A percentile compares a stretch with the other conserved stretches of the same genome.
Evolutionary conservation across 2,329 filamentous ascomycete genomes (phyloP).

Genomic region (Microcera coccophila): DNA sequence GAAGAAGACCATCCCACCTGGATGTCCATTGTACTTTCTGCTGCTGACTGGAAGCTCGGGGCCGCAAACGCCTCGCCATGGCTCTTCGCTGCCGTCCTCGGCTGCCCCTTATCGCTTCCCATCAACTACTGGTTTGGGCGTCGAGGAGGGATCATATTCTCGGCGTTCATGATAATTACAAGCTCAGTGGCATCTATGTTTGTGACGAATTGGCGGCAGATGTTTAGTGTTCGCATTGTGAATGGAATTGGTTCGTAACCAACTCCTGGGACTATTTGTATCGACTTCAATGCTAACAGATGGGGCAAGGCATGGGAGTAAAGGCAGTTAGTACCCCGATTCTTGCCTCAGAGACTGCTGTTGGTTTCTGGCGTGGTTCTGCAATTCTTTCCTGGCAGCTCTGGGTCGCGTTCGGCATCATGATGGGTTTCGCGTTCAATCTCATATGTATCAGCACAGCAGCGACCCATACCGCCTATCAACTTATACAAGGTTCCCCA

Average conservation of each 20-base stretch:
- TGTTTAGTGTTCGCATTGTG: conserved; percentile 35
- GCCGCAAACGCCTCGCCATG: conserved; percentile 39
- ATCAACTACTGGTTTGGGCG: conserved; percentile 41
- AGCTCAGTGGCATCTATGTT: conserved; percentile 38
- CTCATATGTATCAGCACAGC: conserved; percentile 12
- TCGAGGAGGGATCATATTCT: conserved; percentile 37
- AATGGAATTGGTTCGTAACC: conserved; percentile 36
- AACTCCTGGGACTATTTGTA: conserved; percentile 2
- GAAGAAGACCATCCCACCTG: no score
- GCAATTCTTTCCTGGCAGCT: conserved; percentile 47
- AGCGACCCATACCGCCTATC: conserved; percentile 11
- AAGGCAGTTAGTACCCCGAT: conserved; percentile 48
- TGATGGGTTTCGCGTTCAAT: conserved; percentile 22
- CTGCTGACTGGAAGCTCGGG: conserved; percentile 40
- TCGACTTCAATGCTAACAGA: background rate
- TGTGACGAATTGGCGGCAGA: conserved; percentile 29
- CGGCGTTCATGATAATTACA: conserved; percentile 37
- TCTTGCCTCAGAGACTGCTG: conserved; percentile 44
- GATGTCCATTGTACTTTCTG: no score
- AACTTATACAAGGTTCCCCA: conserved; percentile 35
- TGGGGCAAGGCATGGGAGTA: conserved; percentile 41
- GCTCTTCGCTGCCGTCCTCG: conserved; percentile 36
- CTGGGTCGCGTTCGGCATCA: conserved; percentile 31
- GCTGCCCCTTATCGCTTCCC: conserved; percentile 38
- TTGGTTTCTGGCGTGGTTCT: conserved; percentile 46